phyloP scores from a whole-genome alignment of 2,329 filamentous ascomycete species.

The Clonostachys solani region DNA sequence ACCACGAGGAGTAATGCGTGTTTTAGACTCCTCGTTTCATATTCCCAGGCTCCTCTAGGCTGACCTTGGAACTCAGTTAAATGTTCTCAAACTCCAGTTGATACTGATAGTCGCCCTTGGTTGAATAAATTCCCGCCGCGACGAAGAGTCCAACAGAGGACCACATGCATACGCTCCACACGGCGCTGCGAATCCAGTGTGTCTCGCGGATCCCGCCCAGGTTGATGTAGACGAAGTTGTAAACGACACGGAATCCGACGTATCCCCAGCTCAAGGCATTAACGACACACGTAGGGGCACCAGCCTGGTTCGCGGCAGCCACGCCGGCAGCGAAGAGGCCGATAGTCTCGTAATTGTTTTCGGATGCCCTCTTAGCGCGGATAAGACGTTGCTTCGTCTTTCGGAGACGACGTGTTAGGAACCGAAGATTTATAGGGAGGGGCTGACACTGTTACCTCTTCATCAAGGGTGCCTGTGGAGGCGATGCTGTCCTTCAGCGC shows the following conservation, averaged over 20 bases:
- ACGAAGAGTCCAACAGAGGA: slow-evolving; percentile 31
- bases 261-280: slow-evolving; percentile 35
- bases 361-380: slow-evolving; percentile 43
- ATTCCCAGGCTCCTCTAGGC: too few relatives aligned
- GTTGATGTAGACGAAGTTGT: slow-evolving; percentile 36
- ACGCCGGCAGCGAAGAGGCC: slow-evolving; percentile 36
- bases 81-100: too few relatives aligned
- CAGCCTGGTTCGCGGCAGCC: slow-evolving; percentile 39
- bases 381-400: slow-evolving; percentile 44
- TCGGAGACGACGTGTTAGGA: background rate
- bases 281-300: slow-evolving; percentile 26
- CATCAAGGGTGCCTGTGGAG: slow-evolving; percentile 23
- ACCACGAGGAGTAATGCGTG: too few relatives aligned
- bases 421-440: background rate
- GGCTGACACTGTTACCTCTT: slow-evolving; percentile 11
- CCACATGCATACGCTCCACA: slow-evolving; percentile 28
- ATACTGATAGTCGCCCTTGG: background rate
- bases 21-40: too few relatives aligned
- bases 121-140: slow-evolving; percentile 26
- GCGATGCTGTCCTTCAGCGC: slow-evolving; percentile 19
- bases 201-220: slow-evolving; percentile 33
- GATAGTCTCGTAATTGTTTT: slow-evolving; percentile 39
- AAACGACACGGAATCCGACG: slow-evolving; percentile 29
- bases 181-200: slow-evolving; percentile 26
- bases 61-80: too few relatives aligned